Percentiles rank a stretch among this genome's conserved stretches.
Evolutionary conservation across 441 rosid genomes (phyloP).

Genomic region (Codiaeum variegatum): DNA sequence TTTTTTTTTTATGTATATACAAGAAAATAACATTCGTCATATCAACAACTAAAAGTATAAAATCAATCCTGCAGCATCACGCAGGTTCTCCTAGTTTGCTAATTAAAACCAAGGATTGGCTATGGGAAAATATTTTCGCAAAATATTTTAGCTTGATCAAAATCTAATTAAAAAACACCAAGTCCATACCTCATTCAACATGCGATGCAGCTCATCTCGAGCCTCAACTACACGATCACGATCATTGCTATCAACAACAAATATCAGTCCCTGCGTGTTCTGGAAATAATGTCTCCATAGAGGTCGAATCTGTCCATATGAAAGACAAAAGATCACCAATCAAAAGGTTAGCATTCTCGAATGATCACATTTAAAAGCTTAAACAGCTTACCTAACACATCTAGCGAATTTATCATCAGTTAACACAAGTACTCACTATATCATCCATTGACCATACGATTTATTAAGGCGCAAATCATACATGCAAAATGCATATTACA

Average conservation of each 20-base stretch:
- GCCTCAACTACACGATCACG: constrained; percentile 64
- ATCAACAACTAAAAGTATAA: too few relatives aligned
- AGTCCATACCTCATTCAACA: constrained; percentile 52
- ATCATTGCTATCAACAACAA: constrained; percentile 68
- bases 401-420: not conserved
- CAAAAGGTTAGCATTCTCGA: not conserved
- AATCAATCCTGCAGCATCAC: too few relatives aligned
- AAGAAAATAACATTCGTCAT: too few relatives aligned
- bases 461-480: not conserved
- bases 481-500: not conserved
- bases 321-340: not conserved
- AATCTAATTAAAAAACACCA: not conserved
- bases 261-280: constrained; percentile 60
- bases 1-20: too few relatives aligned
- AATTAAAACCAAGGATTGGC: not conserved
- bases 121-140: not conserved
- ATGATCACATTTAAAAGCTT: not conserved
- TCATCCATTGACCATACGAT: not conserved
- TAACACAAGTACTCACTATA: not conserved
- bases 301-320: constrained; percentile 50
- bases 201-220: constrained; percentile 62
- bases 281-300: constrained; percentile 70
- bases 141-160: not conserved
- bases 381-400: not conserved
- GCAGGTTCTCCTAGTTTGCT: too few relatives aligned